Percentiles rank a stretch among this genome's conserved stretches.
phyloP scores from a whole-genome alignment of 1,284 basidiomycete genomes.

The Singerocomus inundabilis region DNA sequence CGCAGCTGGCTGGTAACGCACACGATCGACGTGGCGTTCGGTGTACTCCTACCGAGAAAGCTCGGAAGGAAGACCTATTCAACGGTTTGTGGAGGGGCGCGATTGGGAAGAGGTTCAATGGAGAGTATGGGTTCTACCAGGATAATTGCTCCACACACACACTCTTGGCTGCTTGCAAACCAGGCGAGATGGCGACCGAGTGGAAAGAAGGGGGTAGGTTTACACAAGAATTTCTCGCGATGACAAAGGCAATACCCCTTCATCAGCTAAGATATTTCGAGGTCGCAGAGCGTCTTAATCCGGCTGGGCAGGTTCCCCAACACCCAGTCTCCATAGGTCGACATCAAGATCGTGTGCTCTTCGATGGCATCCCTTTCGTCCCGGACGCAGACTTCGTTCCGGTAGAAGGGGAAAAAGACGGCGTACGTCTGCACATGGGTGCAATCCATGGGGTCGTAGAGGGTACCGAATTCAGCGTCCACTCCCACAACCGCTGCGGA shows the following conservation, averaged over 20 bases:
- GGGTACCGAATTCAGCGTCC: conserved; percentile 58
- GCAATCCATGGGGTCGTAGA: conserved; percentile 57
- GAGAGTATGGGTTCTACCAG: conserved; percentile 49
- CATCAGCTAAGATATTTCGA: conserved; percentile 53
- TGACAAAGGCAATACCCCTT: conserved; percentile 44
- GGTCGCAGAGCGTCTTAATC: conserved; percentile 44
- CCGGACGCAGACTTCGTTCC: conserved; percentile 47
- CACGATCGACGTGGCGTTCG: conserved; percentile 48
- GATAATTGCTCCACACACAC: conserved; percentile 44
- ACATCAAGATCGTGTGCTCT: conserved; percentile 49
- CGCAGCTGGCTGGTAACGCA: conserved; percentile 36
- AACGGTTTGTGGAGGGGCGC: conserved; percentile 52
- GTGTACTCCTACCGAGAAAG: conserved; percentile 54
- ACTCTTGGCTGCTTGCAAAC: conserved; percentile 53
- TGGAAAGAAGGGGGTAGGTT: conserved; percentile 60
- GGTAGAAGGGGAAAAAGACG: conserved; percentile 40
- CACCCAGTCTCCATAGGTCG: conserved; percentile 50
- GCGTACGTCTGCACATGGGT: conserved; percentile 51
- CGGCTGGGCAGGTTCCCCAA: conserved; percentile 38
- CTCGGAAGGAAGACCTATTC: conserved; percentile 50
- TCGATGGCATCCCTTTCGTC: conserved; percentile 54
- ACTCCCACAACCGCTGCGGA: conserved; percentile 54
- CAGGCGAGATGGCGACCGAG: conserved; percentile 53
- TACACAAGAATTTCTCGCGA: conserved; percentile 50
- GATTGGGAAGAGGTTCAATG: conserved; percentile 36